Base-by-base conservation (phyloP, 2,329 filamentous ascomycete species). In the Fusarium chlamydosporum region DNA sequence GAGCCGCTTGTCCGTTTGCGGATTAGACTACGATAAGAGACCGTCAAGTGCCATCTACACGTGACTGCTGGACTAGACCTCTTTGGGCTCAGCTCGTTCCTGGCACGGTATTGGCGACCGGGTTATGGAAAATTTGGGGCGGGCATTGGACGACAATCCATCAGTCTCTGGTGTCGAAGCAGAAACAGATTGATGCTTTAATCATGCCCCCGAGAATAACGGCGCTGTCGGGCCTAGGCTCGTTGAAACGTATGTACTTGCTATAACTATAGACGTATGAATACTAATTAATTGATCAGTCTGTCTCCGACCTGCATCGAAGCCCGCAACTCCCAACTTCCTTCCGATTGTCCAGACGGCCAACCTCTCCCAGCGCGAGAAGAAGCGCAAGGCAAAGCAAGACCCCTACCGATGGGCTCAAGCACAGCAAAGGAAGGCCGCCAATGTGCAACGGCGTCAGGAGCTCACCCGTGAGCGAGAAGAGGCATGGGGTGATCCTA, bases 371-470 rank as follows among this genome's bases (percentile, higher is more conserved):
- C 81, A 82, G 52, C 84, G 88, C 70, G 87, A 92, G 70, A 87
- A 87, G 80, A 89, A 89, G 77, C 86, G 87, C 63, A 85, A 87
- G 67, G 87, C 86, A 62, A 89, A 91, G 77, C 87, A 88, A 76
- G 93, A 98, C 74, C 94, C 94, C 1, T 97, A 96, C 77, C 85
- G 90, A 62, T 88, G 91, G 80, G 91, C 91, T 4, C 93, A 96
- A 79, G 90, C 92, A 33, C 88, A 91, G 74, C 92, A 94, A 77
- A 90, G 93, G 66, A 97, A 95, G 80, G 89, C 91, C 12, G 92
- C 91, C 70, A 97, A 97, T 76, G 78, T 95, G 45, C 87, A 91
- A 75, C 89, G 93, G 52, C 93, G 91, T 74, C 84, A 88, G 66
- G 88, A 89, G 67, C 86, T 98, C 56, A 79, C 88, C 63, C 82